Evolutionary conservation across 176 grass and related monocot species (phyloP), one percentile per base, ranked within the genome.

Genomic region (Aegilops tauschii): DNA sequence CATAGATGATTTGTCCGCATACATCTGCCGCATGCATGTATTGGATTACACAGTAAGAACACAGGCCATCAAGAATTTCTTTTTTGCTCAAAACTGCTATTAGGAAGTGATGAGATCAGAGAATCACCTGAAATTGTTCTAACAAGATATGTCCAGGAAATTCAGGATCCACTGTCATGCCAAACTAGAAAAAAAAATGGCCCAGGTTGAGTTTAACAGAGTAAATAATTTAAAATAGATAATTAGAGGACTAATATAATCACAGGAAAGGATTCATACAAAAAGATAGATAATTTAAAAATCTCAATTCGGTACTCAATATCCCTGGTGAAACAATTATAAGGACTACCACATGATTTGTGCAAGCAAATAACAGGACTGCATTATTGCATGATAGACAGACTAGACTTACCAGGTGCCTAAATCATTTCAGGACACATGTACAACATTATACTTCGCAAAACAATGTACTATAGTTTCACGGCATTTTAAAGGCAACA

Each of bases 71-170:
- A 78, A 30, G 76, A 73, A 79, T 65, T 81, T 54, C 10, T 47
- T 59, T 25, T 66, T 47, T 17, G 32, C 23, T 65, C 32, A n/a
- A 69, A 59, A 72, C 82, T 83, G 23, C 4, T 61, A 70, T 29
- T 82, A 77, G 65, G 13, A 62, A 65, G 21, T 52, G 29, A 86
- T 50, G 62, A 61, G 63, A 88, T 73, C 8, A 71, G 23, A 87
- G 37, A 80, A 62, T 85, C 74, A 98, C 96, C 93, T 98, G 96
- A 94, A 92, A 98, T 61, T 96, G 96, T 75, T 98, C 96, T 72
- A 98, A 86, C 88, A 98, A 91, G 87, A 98, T 95, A 87, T 98
- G 93, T 20, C 96, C 93, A 88, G 96, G 94, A 93, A 96, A 90
- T 87, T 98, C 96, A 42, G 96, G 93, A 94, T 98, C 96, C 81